Conservation (phyloP, 176 grass and related monocot genomes). For the Ensete glaucum region DNA sequence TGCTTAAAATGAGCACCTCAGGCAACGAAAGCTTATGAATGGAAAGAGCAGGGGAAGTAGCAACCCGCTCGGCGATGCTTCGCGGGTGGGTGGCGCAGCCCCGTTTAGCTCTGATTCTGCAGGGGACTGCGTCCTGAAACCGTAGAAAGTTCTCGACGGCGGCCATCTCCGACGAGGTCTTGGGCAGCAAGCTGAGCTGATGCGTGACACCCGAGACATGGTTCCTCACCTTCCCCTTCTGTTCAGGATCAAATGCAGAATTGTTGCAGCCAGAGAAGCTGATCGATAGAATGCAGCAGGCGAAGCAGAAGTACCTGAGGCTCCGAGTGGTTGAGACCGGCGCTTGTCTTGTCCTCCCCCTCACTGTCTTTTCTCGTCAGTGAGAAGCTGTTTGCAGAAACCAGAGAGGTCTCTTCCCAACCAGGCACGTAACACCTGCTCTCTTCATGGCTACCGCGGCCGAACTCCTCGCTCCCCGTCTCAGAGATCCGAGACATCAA, state of each 20-base stretch:
- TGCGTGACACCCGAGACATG: not conserved
- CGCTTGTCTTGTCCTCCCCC: not conserved
- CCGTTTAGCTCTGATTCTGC: conserved; percentile 84
- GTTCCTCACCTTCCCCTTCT: not conserved
- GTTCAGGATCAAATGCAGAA: not conserved
- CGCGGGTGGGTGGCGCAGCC: conserved; percentile 87
- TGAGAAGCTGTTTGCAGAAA: not conserved
- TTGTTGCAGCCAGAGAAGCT: not conserved
- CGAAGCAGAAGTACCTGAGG: not conserved
- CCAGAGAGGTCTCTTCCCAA: conserved; percentile 10
- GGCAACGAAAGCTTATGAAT: not conserved
- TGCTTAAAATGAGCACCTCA: not conserved
- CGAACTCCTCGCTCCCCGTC: conserved; percentile 67
- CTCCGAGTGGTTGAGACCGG: conserved; percentile 1
- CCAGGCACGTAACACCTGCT: conserved; percentile 11
- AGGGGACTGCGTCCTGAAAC: conserved; percentile 68
- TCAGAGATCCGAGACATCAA: conserved; percentile 97
- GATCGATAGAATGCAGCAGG: not conserved
- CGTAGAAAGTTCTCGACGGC: conserved; percentile 65
- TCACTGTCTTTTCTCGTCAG: not conserved
- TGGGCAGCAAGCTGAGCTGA: conserved; percentile 8
- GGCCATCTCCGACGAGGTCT: conserved; percentile 33
- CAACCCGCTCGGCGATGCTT: conserved; percentile 87
- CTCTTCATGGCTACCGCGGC: conserved; percentile 48
- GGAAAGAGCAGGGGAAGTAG: not conserved